A percentile compares a stretch with the other conserved stretches of the same genome.
These are phyloP conservation scores for Botrytis porri DNA, from an alignment of 2,329 filamentous ascomycete species.

Conservation along the genomic window DNA sequence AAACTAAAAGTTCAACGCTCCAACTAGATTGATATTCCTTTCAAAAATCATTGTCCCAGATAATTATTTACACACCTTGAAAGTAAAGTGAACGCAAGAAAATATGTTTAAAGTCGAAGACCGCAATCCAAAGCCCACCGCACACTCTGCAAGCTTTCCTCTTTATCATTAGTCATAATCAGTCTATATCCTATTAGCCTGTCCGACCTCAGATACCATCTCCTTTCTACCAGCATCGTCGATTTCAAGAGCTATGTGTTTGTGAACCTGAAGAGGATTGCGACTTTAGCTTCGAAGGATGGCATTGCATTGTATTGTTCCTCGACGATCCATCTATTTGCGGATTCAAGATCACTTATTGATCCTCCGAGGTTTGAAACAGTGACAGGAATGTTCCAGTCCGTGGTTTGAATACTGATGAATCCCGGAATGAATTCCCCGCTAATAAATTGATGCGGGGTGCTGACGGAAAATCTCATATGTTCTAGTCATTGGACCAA, in stretches of 20 bases:
- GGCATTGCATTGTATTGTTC: neutral
- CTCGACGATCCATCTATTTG: neutral
- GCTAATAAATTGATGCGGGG: neutral
- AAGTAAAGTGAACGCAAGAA: neutral
- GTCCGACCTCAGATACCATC: too few relatives aligned
- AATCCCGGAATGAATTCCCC: neutral
- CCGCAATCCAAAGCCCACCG: too few relatives aligned
- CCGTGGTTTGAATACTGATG: neutral
- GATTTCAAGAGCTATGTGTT: neutral
- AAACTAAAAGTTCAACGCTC: neutral
- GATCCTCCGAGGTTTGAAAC: neutral
- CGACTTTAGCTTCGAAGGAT: neutral
- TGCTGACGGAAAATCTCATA: neutral
- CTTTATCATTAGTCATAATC: neutral
- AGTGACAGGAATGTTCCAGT: neutral
- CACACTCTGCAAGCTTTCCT: neutral
- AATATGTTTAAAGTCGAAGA: neutral
- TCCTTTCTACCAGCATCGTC: neutral
- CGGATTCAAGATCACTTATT: neutral
- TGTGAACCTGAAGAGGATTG: neutral
- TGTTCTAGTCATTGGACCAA: neutral
- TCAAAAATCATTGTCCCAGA: neutral
- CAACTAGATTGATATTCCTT: neutral
- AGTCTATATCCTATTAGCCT: fast-evolving
- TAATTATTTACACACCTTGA: neutral